Percentiles rank a stretch among this genome's conserved stretches.
Conservation (phyloP, 2,329 filamentous ascomycete species). For the Diaporthe caulivora region DNA sequence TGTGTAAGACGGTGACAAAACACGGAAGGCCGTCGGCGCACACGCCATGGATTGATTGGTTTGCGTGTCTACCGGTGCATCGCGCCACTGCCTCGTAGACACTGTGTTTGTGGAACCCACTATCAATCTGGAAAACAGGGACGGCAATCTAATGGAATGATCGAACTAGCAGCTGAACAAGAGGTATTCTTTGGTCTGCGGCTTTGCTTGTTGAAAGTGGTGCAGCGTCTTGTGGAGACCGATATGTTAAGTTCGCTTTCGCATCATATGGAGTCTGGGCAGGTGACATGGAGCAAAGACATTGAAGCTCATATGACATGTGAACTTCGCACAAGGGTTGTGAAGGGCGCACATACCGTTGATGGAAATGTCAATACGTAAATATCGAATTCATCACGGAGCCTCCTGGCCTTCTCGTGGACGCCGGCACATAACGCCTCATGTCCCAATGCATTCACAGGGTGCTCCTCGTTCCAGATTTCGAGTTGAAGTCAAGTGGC, state of each 20-base stretch:
- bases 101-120: background rate
- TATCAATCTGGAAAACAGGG: background rate
- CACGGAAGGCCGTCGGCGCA: background rate
- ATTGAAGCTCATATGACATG: background rate
- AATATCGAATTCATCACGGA: background rate
- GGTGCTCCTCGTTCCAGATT: background rate
- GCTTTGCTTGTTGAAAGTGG: background rate
- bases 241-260: background rate
- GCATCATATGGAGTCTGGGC: no score
- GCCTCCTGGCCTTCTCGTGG: background rate
- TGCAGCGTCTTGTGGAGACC: background rate
- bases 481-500: background rate
- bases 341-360: background rate
- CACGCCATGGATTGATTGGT: background rate
- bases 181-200: background rate
- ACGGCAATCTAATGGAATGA: background rate
- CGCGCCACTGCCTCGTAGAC: constrained; percentile 5
- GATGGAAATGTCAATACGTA: background rate
- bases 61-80: background rate
- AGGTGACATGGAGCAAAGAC: background rate
- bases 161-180: background rate
- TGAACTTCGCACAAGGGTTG: background rate
- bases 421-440: background rate
- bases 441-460: background rate
- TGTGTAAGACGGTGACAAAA: background rate